Percentiles rank a stretch among this genome's conserved stretches.
Conservation (phyloP, 805 yeast species). For the Teunomyces pallodes region DNA sequence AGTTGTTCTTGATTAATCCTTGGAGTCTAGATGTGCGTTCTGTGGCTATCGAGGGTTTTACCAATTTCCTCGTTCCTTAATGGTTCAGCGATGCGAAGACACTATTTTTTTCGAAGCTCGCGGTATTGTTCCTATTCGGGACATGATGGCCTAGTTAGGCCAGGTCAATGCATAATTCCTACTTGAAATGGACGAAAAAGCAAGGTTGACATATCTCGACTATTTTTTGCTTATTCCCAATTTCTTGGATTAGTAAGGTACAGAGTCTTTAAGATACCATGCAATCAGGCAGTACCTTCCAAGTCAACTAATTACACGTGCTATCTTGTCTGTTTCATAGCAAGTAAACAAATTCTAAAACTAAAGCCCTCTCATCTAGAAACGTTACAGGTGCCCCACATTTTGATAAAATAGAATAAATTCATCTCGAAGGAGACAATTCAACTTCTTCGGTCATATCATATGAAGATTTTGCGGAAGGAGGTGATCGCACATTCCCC, state of each 20-base stretch:
- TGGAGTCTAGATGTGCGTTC: too few species aligned
- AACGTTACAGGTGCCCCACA: neutral
- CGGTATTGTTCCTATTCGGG: neutral
- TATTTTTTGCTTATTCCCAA: neutral
- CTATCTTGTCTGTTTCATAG: neutral
- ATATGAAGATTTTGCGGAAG: neutral
- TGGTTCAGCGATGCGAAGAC: too few species aligned
- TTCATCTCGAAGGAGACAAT: neutral
- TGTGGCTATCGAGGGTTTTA: too few species aligned
- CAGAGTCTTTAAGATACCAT: neutral
- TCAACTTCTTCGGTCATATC: neutral
- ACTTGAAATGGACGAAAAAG: neutral
- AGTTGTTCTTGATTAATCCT: neutral
- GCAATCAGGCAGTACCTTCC: neutral
- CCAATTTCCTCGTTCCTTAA: too few species aligned
- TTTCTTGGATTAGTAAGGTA: neutral
- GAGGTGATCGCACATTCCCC: neutral
- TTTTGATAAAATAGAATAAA: neutral
- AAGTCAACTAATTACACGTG: neutral
- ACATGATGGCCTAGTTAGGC: neutral
- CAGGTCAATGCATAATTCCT: neutral
- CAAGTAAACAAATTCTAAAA: neutral
- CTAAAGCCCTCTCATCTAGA: neutral
- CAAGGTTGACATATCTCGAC: neutral
- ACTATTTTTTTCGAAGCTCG: neutral